Percentiles rank a stretch among this genome's conserved stretches.
Conservation (phyloP, 2,329 filamentous ascomycete species). For the Claviceps purpurea region DNA sequence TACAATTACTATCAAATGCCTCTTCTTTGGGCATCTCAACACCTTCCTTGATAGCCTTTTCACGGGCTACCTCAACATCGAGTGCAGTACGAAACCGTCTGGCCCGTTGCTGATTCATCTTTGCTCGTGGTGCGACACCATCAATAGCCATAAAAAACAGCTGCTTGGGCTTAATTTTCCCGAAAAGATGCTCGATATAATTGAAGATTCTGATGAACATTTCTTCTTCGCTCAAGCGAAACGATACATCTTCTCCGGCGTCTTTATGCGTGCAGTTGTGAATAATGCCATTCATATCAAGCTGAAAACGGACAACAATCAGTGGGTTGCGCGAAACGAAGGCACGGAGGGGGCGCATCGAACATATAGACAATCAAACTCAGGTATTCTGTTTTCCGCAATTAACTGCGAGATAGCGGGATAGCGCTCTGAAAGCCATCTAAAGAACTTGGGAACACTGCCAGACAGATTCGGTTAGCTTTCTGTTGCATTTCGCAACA, state of each 20-base stretch:
- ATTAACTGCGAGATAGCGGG: constrained; percentile 97
- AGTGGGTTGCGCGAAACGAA: constrained; percentile 5
- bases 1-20: constrained; percentile 97
- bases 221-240: constrained; percentile 89
- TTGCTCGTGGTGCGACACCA: constrained; percentile 90
- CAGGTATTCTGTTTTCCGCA: constrained; percentile 94
- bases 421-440: constrained; percentile 99
- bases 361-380: constrained; percentile 94
- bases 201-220: constrained; percentile 99
- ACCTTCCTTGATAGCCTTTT: constrained; percentile 83
- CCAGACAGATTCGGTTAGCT: background rate
- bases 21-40: constrained; percentile 90
- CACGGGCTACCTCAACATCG: constrained; percentile 76
- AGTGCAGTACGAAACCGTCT: constrained; percentile 89
- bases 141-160: constrained; percentile 99
- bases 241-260: constrained; percentile 70
- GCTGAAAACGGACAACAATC: constrained; percentile 26
- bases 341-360: constrained; percentile 13
- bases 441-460: constrained; percentile 79
- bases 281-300: constrained; percentile 99
- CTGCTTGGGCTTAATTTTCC: constrained; percentile 96
- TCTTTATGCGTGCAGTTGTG: constrained; percentile 99
- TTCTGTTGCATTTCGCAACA: background rate
- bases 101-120: constrained; percentile 99
- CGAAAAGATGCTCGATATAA: constrained; percentile 97